Conservation (phyloP, 768 basidiomycete species). For the Cystofilobasidium bisporidii region DNA sequence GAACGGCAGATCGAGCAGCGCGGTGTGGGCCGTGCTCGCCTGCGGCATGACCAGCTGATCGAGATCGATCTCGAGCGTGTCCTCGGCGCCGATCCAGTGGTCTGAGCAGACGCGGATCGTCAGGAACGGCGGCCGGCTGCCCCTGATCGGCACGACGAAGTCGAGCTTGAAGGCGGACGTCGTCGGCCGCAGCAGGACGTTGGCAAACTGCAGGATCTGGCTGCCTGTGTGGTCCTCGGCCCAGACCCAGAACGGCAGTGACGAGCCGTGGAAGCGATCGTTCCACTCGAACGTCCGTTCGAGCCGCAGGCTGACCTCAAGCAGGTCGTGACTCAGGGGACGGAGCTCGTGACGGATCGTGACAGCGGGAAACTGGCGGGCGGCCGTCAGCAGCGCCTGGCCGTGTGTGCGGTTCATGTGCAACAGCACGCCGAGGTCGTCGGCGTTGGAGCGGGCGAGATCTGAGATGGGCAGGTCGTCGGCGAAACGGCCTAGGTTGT, state of each 20-base stretch:
- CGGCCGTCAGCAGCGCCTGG: constrained; percentile 62
- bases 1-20: constrained; percentile 64
- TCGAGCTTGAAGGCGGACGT: constrained; percentile 56
- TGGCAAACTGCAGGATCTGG: constrained; percentile 70
- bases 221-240: constrained; percentile 73
- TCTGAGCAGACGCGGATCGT: constrained; percentile 76
- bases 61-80: constrained; percentile 56
- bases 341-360: constrained; percentile 58
- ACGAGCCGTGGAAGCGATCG: constrained; percentile 57
- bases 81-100: constrained; percentile 85
- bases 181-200: constrained; percentile 59
- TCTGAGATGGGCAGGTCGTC: constrained; percentile 70
- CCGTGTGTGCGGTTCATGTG: constrained; percentile 83
- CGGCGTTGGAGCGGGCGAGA: constrained; percentile 56
- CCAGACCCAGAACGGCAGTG: constrained; percentile 93
- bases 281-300: constrained; percentile 70
- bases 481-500: constrained; percentile 67
- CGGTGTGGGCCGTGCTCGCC: constrained; percentile 50
- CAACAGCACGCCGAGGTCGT: constrained; percentile 64
- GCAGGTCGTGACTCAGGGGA: constrained; percentile 72
- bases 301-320: constrained; percentile 62
- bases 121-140: constrained; percentile 54
- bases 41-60: constrained; percentile 67
- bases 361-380: constrained; percentile 72
- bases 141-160: constrained; percentile 68